Evolutionary conservation across 306 rosid genomes (phyloP), one percentile per base, ranked within the genome.

Genomic region (Rosa rugosa): DNA sequence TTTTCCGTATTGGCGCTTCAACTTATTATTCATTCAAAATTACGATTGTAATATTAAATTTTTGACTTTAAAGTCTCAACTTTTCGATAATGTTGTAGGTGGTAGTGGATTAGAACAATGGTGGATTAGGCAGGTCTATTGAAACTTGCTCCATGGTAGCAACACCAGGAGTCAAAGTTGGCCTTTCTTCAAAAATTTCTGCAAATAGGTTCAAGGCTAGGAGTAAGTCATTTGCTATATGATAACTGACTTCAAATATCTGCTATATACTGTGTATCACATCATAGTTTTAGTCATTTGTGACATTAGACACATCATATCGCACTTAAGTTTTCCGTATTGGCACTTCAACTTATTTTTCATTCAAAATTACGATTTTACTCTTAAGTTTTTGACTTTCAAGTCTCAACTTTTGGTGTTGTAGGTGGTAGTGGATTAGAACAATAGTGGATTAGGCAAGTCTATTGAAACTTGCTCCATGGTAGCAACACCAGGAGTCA

Each of bases 391-490:
- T 31, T 31, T 31, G 36, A 31, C 36, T 31, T 31, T 31, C 36
- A 31, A 57, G 71, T 69, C 56, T 50, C 25, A 56, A 54, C 31
- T 68, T 69, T 70, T 38, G 13, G 54, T 31, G 75, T 78, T 83
- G 53, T 78, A 40, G 80, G 82, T 83, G 82, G 72, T 74, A 59
- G 79, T 83, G 80, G 85, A 65, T 42, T 54, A 62, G 69, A 71
- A 71, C 73, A 63, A 71, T 12, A 23, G 41, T 77, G 31, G 56
- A 59, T 27, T 72, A 60, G 72, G 67, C 50, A 40, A 69, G 69
- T 66, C 22, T 18, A 51, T 50, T 60, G 38, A 62, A 69, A 40
- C 36, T 47, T 62, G 59, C 59, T 62, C 7, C n/a, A 51, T 14
- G 31, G 14, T 40, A 36, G 34, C 67, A 53, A 63, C 25, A 38